phyloP scores from a whole-genome alignment of 1,139 yeast species.

The Protomyces inouyei region DNA sequence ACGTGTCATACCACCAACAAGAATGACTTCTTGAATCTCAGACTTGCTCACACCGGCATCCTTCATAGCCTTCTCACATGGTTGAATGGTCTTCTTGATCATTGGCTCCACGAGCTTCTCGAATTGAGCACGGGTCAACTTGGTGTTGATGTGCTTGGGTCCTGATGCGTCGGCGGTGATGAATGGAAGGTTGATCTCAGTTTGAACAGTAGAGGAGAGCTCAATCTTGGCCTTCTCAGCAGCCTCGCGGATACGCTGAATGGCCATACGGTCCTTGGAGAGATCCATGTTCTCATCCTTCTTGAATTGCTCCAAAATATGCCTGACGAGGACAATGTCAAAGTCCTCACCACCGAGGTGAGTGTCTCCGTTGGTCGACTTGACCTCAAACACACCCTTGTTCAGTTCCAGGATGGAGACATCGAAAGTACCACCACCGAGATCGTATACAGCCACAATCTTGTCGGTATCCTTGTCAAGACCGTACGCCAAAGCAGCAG shows the following conservation, averaged over 20 bases:
- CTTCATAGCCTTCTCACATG: constrained; percentile 96
- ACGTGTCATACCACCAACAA: constrained; percentile 99
- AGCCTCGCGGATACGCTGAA: constrained; percentile 99
- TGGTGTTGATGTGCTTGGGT: constrained; percentile 96
- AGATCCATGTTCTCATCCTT: constrained; percentile 87
- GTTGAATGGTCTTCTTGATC: constrained; percentile 89
- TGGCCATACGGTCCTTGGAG: constrained; percentile 92
- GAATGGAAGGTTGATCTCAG: constrained; percentile 95
- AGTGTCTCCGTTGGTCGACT: constrained; percentile 85
- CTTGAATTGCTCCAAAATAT: constrained; percentile 88
- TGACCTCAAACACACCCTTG: constrained; percentile 83
- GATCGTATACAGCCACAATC: constrained; percentile 78
- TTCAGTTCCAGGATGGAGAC: constrained; percentile 78
- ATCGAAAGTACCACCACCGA: constrained; percentile 89
- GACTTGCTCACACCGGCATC: constrained; percentile 86
- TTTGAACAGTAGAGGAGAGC: constrained; percentile 85
- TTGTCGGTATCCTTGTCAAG: constrained; percentile 73
- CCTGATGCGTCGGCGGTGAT: constrained; percentile 93
- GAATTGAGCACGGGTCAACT: constrained; percentile 86
- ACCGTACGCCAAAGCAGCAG: constrained; percentile 98
- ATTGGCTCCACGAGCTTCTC: constrained; percentile 87
- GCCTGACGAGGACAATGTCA: constrained; percentile 79
- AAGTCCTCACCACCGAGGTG: constrained; percentile 89
- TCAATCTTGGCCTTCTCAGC: constrained; percentile 99
- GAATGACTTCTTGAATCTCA: constrained; percentile 87